phyloP scores from a whole-genome alignment of 768 basidiomycete species.

The Boletus sensibilis region DNA sequence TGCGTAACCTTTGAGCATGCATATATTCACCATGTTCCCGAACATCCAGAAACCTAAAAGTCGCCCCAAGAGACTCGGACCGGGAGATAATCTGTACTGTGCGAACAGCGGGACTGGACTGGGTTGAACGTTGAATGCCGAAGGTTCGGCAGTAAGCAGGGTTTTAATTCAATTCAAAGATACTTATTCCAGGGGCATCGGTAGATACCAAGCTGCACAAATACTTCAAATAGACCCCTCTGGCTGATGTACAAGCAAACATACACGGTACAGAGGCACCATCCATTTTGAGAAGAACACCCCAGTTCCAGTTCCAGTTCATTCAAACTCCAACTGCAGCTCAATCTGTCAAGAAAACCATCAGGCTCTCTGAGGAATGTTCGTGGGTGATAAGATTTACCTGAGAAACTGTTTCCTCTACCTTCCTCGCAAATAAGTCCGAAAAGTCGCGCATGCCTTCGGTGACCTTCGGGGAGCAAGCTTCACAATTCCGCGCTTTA shows the following conservation, averaged over 20 bases:
- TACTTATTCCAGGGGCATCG: too few relatives aligned
- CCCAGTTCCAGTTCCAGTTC: neutral
- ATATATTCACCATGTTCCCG: too few relatives aligned
- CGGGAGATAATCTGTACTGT: too few relatives aligned
- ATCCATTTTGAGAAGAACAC: neutral
- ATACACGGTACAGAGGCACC: neutral
- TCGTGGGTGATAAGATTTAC: neutral
- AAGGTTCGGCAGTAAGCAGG: too few relatives aligned
- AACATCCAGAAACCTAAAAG: too few relatives aligned
- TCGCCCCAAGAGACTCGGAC: too few relatives aligned
- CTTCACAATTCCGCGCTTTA: neutral
- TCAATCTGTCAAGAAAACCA: constrained; percentile 2
- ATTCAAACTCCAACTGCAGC: constrained; percentile 5
- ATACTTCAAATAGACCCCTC: neutral
- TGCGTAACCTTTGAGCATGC: too few relatives aligned
- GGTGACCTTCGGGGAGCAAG: constrained; percentile 1
- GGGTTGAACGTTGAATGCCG: too few relatives aligned
- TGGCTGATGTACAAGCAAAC: neutral
- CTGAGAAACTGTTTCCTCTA: constrained; percentile 11
- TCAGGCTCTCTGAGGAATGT: neutral
- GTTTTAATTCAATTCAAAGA: too few relatives aligned
- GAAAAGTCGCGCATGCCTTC: constrained; percentile 17
- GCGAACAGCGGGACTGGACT: too few relatives aligned
- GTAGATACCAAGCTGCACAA: too few relatives aligned
- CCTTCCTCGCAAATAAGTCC: constrained; percentile 5